Evolutionary conservation across 2,329 filamentous ascomycete species (phyloP).

Genomic region (Ilyonectria robusta): DNA sequence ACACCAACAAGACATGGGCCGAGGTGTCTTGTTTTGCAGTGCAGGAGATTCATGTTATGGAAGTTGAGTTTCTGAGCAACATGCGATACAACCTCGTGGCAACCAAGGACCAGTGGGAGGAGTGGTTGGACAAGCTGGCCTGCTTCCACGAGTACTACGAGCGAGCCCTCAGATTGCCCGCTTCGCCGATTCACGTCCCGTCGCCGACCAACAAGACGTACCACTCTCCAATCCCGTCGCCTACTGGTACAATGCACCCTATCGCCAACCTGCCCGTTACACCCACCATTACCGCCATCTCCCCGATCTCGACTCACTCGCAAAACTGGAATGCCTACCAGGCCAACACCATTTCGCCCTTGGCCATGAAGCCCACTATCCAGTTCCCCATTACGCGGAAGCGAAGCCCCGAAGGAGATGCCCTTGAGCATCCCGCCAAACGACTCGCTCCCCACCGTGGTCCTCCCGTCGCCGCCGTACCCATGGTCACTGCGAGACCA

Average conservation of each 20-base stretch:
- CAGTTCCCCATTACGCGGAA: conserved; percentile 61
- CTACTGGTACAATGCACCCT: conserved; percentile 56
- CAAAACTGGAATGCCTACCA: conserved; percentile 59
- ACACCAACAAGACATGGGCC: conserved; percentile 99
- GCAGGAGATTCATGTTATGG: conserved; percentile 97
- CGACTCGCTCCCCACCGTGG: conserved; percentile 53
- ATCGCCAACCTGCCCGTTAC: conserved; percentile 52
- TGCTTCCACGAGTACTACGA: conserved; percentile 89
- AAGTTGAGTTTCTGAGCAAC: conserved; percentile 99
- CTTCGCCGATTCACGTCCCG: conserved; percentile 58
- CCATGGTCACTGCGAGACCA: conserved; percentile 38
- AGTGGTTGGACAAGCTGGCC: conserved; percentile 87
- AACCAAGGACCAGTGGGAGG: conserved; percentile 87
- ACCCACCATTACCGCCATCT: conserved; percentile 53
- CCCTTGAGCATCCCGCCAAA: conserved; percentile 69
- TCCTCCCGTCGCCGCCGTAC: conserved; percentile 33
- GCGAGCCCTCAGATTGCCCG: conserved; percentile 67
- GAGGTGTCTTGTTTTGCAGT: conserved; percentile 96
- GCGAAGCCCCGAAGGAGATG: conserved; percentile 65
- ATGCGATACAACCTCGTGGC: conserved; percentile 95
- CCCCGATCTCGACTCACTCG: conserved; percentile 56
- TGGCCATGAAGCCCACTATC: conserved; percentile 62
- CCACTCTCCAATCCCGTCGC: conserved; percentile 65
- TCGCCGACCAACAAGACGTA: conserved; percentile 58
- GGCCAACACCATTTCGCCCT: conserved; percentile 61